Evolutionary conservation across 1,139 yeast species (phyloP), one percentile per base, ranked within the genome.

Genomic region (Scheffersomyces segobiensis): DNA sequence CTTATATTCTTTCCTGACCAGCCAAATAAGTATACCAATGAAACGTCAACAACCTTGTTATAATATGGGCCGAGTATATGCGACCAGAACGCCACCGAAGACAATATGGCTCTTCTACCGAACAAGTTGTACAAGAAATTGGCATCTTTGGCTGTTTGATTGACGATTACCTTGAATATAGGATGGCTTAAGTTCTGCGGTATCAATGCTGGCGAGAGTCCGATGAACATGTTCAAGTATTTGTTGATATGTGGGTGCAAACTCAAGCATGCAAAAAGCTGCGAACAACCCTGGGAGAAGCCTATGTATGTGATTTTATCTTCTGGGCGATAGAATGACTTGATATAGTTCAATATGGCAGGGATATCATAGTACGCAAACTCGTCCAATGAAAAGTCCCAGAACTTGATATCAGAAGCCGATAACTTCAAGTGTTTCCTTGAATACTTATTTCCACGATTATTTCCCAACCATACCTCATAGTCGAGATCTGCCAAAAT

Each of bases 311-410:
- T 70, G 46, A 80, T 65, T 54, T 66, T 60, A 20, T 60, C 65
- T 5, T 47, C 22, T 32, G 57, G 53, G 46, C 57, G 12, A 50
- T 52, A 59, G 59, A 59, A 55, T 48, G 54, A 55, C 24, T 46
- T 46, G 46, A 92, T 84, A 70, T 90, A 89, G 63, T 84, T 83
- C 17, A 92, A 81, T 5, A 89, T 80, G 63, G 88, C 86, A 1
- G 97, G 97, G 52, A 92, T 90, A 69, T 92, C 97, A 67, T 83
- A 89, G 61, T 88, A 73, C 2, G 97, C 96, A 73, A 89, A 90
- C 69, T 92, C 96, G 72, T 92, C 97, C 55, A 92, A 80, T 24
- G 93, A 87, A 66, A 89, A 92, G 72, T 91, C 85, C 97, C 97
- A 92, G 72, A 89, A 92, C 57, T 79, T 77, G 1, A 71, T 63